Base-by-base conservation (phyloP, 2,329 filamentous ascomycete genomes). In the Talaromyces sp. region DNA sequence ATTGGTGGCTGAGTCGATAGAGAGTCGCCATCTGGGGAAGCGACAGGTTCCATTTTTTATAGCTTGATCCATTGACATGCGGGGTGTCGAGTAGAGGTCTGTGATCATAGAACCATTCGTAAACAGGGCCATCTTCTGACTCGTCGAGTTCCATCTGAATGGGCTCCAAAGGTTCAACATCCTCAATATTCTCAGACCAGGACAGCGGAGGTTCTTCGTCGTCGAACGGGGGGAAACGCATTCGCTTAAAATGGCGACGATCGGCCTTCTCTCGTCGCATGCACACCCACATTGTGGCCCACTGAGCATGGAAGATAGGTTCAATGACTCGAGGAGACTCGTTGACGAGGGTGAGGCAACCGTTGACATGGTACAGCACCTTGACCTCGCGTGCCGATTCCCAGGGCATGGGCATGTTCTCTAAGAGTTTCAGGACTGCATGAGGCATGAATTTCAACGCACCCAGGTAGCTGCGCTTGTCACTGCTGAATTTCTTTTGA, bases 361-460 rank as follows among this genome's bases (percentile, higher is more conserved):
- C 94, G 70, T 99, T 99, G 69, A 97, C 92, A 72, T 99, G 94
- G 75, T 99, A 99, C 12, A 99, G 82, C 29, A 99, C 94, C 78
- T 97, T 97, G 63, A 99, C 95, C 71, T 99, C 94, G 64, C 92
- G 86, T 27, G 91, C 87, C 60, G 92, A 94, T 79, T 99, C 94
- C 94, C 94, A 99, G 0, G 94, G 94, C 94, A 99, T 99, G 3
- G 94, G 94, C 94, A 99, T 99, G 70, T 99, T 99, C 80, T 99
- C 94, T 60, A 99, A 77, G 26, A 99, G 83, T 80, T 99, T 99
- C 79, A 99, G 79, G 11, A 99, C 94, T 6, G 94, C 94, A 73
- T 99, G 94, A 1, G 94, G 94, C 94, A 99, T 99, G 79, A 97
- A 99, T 79, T 99, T 99, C 64, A 99, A 79, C 35, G 95, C 94